These are phyloP conservation scores for Ramalina peruviana DNA, from an alignment of 495 filamentous ascomycete species.

Conservation along the genomic window DNA sequence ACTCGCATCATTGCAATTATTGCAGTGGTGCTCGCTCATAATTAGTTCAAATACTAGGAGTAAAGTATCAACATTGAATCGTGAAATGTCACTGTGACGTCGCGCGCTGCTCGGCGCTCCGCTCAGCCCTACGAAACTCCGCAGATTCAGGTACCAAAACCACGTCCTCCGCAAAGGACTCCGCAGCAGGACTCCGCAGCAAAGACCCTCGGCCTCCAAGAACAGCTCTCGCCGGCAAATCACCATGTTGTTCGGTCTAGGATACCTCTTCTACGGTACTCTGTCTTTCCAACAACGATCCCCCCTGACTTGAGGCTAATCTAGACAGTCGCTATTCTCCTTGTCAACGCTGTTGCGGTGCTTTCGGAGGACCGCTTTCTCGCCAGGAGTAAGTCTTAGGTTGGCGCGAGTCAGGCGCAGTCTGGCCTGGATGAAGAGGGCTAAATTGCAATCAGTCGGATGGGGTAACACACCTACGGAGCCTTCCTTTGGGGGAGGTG, in stretches of 20 bases:
- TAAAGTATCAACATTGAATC: too few relatives aligned
- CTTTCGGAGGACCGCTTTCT: conserved; percentile 97
- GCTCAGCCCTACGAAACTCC: conserved; percentile 12
- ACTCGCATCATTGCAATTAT: too few relatives aligned
- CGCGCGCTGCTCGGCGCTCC: neutral
- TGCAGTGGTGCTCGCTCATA: too few relatives aligned
- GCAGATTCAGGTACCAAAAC: neutral
- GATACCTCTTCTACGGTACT: conserved; percentile 58
- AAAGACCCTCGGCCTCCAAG: too few relatives aligned
- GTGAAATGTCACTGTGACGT: too few relatives aligned
- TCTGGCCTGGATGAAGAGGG: neutral
- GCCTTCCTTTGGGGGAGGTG: conserved; percentile 56
- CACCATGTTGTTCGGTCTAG: conserved; percentile 58
- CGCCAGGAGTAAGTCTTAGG: conserved; percentile 59
- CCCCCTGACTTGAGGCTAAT: neutral
- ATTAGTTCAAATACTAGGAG: too few relatives aligned
- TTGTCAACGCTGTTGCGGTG: conserved; percentile 88
- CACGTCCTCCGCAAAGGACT: neutral
- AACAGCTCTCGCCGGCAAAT: conserved; percentile 11
- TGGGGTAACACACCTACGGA: conserved; percentile 56
- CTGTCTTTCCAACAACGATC: too few relatives aligned
- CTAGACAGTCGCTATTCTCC: conserved; percentile 55
- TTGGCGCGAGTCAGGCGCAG: neutral
- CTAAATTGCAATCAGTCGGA: conserved; percentile 45
- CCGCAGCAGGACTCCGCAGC: neutral